Percentiles rank a stretch among this genome's conserved stretches.
phyloP scores from a whole-genome alignment of 169 alveolate genomes.

The Babesia caballi region DNA sequence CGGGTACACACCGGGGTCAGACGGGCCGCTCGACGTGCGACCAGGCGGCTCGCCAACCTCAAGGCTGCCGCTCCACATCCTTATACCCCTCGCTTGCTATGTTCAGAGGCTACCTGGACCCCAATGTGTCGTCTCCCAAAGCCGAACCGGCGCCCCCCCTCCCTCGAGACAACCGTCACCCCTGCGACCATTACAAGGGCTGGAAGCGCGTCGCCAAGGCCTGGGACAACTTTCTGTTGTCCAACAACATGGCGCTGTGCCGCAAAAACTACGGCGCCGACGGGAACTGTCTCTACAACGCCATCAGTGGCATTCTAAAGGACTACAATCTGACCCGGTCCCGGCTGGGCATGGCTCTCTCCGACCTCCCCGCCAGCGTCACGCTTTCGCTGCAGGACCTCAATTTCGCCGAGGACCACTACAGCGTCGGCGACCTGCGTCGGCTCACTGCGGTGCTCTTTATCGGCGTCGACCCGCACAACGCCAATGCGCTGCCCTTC shows the following conservation, averaged over 20 bases:
- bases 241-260: constrained; percentile 4
- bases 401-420: constrained; percentile 1
- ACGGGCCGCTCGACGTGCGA: no score
- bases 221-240: background rate
- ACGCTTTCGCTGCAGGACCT: constrained; percentile 11
- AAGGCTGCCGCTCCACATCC: no score
- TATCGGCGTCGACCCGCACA: constrained; percentile 55
- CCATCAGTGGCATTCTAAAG: constrained; percentile 43
- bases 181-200: background rate
- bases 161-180: no score
- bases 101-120: no score
- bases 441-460: constrained; percentile 29
- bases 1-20: no score
- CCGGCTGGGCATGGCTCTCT: background rate
- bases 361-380: constrained; percentile 6
- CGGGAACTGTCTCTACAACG: constrained; percentile 53
- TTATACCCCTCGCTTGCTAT: no score
- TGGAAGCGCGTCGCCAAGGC: background rate
- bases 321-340: constrained; percentile 8
- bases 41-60: no score
- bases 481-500: constrained; percentile 20
- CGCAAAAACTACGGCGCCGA: constrained; percentile 51
- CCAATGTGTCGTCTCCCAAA: no score
- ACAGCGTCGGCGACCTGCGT: constrained; percentile 38
- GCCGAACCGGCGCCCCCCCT: no score